Evolutionary conservation across 2,329 filamentous ascomycete species (phyloP).

Genomic region (Chrysoporthe puriensis): DNA sequence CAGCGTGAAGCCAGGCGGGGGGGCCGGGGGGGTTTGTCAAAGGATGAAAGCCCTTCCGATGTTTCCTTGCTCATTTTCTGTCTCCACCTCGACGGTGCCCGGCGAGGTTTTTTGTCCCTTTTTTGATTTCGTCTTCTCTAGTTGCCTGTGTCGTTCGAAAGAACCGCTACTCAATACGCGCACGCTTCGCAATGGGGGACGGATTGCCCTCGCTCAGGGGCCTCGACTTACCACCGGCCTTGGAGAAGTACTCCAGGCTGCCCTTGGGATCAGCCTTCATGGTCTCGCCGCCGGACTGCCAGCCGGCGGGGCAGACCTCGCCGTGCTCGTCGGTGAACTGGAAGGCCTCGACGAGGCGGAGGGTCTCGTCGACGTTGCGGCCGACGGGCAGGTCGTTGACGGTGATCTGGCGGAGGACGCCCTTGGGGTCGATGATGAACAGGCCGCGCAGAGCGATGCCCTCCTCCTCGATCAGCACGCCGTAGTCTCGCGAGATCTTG

Average conservation of each 20-base stretch:
- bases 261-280: slow-evolving; percentile 58
- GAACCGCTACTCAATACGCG: slow-evolving; percentile 29
- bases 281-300: slow-evolving; percentile 50
- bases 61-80: not conserved
- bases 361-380: slow-evolving; percentile 65
- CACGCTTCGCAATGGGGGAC: slow-evolving; percentile 28
- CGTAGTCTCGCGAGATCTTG: slow-evolving; percentile 63
- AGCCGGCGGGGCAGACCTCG: slow-evolving; percentile 66
- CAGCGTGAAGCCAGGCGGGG: not conserved
- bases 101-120: not conserved
- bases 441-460: slow-evolving; percentile 66
- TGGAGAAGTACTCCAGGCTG: slow-evolving; percentile 52
- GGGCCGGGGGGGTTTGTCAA: not conserved
- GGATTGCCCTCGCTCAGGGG: slow-evolving; percentile 25
- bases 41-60: slow-evolving; percentile 9
- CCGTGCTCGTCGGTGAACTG: slow-evolving; percentile 86
- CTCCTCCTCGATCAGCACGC: slow-evolving; percentile 66
- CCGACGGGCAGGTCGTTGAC: slow-evolving; percentile 69
- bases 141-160: slow-evolving; percentile 26
- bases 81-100: not conserved
- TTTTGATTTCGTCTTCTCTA: slow-evolving; percentile 4
- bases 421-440: slow-evolving; percentile 69
- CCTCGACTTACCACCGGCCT: slow-evolving; percentile 29
- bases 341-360: slow-evolving; percentile 72
- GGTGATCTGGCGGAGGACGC: slow-evolving; percentile 63